These are phyloP conservation scores for Pseudotsuga menziesii DNA, from an alignment of 75 land plant genomes.

Conservation along the genomic window DNA sequence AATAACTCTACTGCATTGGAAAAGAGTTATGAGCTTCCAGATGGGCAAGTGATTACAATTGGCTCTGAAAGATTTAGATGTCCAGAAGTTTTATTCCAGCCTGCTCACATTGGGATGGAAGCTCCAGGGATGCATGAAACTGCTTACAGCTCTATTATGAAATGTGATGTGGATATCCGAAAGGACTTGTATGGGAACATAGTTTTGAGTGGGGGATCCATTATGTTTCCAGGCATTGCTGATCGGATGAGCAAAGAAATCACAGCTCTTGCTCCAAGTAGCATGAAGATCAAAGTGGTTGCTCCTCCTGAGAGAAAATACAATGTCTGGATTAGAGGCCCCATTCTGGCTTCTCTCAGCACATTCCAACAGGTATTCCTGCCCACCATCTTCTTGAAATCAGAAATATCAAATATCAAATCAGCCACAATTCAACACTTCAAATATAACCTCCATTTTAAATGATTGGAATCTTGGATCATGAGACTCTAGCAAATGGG, in stretches of 20 bases:
- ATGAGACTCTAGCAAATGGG: no score
- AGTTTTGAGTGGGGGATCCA: slow-evolving; percentile 49
- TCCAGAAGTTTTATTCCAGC: slow-evolving; percentile 67
- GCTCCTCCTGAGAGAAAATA: slow-evolving; percentile 54
- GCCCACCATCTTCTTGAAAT: no score
- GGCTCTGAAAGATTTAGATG: slow-evolving; percentile 71
- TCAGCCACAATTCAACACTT: no score
- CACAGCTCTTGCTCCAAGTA: slow-evolving; percentile 41
- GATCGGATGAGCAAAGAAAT: slow-evolving; percentile 46
- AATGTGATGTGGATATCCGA: slow-evolving; percentile 48
- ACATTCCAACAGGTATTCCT: slow-evolving; percentile 39
- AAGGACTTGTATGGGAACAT: slow-evolving; percentile 54
- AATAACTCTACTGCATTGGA: slow-evolving; percentile 24
- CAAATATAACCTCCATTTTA: no score
- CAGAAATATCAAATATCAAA: no score
- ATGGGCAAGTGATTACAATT: slow-evolving; percentile 70
- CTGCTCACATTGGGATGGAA: slow-evolving; percentile 49
- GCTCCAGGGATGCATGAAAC: slow-evolving; percentile 48
- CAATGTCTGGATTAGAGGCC: slow-evolving; percentile 50
- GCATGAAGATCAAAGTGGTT: slow-evolving; percentile 55
- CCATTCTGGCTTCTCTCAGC: slow-evolving; percentile 41
- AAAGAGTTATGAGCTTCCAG: slow-evolving; percentile 59
- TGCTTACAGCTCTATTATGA: slow-evolving; percentile 40
- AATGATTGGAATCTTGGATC: no score
- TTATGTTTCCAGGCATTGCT: slow-evolving; percentile 48